Conservation (phyloP, 2,329 filamentous ascomycete species). For the Golovinomyces cichoracearum region DNA sequence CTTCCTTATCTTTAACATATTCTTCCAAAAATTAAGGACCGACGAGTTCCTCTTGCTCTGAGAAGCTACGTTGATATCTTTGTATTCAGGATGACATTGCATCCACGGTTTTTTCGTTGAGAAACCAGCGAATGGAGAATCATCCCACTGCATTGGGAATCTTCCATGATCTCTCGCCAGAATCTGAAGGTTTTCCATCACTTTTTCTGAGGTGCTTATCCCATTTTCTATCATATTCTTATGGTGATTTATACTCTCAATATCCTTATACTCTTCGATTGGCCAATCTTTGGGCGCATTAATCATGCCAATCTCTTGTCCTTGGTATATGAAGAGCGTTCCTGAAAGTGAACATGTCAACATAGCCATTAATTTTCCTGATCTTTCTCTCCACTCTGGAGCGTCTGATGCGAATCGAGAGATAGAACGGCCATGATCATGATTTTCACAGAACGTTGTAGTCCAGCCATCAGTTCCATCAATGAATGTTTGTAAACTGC, state of each 20-base stretch:
- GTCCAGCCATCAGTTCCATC: slow-evolving; percentile 29
- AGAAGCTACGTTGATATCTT: slow-evolving; percentile 27
- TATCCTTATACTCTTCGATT: slow-evolving; percentile 23
- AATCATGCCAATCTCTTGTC: slow-evolving; percentile 32
- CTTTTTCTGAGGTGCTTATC: slow-evolving; percentile 19
- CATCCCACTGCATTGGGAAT: slow-evolving; percentile 44
- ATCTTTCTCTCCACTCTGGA: slow-evolving; percentile 7
- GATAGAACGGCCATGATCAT: slow-evolving; percentile 32
- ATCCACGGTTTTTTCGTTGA: slow-evolving; percentile 15
- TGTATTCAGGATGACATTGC: slow-evolving; percentile 2
- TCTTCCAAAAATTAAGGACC: slow-evolving; percentile 13
- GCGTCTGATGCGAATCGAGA: slow-evolving; percentile 21
- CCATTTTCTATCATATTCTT: slow-evolving; percentile 19
- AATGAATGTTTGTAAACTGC: slow-evolving; percentile 26
- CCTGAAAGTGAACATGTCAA: slow-evolving; percentile 25
- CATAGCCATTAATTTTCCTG: slow-evolving; percentile 26
- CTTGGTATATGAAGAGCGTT: slow-evolving; percentile 32
- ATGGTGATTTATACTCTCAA: slow-evolving; percentile 25
- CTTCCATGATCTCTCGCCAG: slow-evolving; percentile 42
- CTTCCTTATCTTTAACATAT: slow-evolving; percentile 11
- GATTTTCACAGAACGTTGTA: slow-evolving; percentile 36
- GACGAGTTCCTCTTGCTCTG: slow-evolving; percentile 17
- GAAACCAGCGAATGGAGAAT: slow-evolving; percentile 33
- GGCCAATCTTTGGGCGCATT: slow-evolving; percentile 29
- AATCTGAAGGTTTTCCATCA: slow-evolving; percentile 26